phyloP scores from a whole-genome alignment of 176 grass and related monocot genomes.

The Olyra latifolia region DNA sequence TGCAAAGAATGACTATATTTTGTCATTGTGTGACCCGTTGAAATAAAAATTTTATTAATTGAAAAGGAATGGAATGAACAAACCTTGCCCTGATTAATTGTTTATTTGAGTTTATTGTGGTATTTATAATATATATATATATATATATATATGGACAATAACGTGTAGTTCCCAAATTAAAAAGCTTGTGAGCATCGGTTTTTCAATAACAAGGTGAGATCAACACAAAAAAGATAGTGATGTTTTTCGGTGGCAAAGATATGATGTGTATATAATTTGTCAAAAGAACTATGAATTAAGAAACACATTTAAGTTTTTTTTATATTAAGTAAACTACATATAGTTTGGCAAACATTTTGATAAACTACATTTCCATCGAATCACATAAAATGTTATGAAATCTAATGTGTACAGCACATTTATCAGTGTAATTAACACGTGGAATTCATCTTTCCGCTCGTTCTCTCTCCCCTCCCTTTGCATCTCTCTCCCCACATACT shows the following conservation, averaged over 20 bases:
- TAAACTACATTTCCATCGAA: background rate
- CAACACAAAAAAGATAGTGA: background rate
- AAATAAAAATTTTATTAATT: background rate
- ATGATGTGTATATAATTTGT: background rate
- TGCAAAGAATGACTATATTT: background rate
- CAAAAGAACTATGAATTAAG: background rate
- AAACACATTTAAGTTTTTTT: background rate
- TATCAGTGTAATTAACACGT: background rate
- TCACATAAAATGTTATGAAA: background rate
- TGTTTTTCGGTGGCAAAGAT: background rate
- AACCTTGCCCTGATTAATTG: background rate
- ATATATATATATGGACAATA: background rate
- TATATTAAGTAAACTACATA: background rate
- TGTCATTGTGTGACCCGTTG: background rate
- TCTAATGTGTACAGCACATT: background rate
- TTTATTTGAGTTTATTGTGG: background rate
- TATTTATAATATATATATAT: too few species aligned
- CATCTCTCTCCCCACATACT: too few species aligned
- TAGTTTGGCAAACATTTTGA: background rate
- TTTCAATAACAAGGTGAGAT: background rate
- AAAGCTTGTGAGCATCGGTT: background rate
- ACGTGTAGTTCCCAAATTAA: background rate
- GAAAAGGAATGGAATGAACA: background rate
- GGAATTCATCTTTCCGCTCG: too few species aligned
- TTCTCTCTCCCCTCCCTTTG: too few species aligned